These are phyloP conservation scores for Heterococcus sp. DNA, from an alignment of 108 stramenopile genomes.

Conservation along the genomic window DNA sequence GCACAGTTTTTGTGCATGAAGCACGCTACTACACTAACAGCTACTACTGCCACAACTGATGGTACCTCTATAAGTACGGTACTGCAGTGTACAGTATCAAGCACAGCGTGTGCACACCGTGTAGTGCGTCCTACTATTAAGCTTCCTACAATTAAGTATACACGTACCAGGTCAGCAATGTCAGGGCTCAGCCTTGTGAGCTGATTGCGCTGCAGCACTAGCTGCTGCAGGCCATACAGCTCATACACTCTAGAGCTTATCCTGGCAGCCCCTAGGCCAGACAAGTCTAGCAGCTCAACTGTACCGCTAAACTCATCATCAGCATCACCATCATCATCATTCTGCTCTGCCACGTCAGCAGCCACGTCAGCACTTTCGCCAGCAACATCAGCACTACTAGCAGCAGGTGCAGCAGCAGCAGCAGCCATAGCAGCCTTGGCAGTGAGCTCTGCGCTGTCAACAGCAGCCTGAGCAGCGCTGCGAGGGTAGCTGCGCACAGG, in stretches of 20 bases:
- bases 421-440: neutral
- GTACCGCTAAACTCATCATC: no score
- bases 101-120: no score
- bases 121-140: no score
- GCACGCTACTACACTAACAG: no score
- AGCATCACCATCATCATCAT: no score
- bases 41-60: no score
- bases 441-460: conserved; percentile 15
- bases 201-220: neutral
- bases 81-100: no score
- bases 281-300: conserved; percentile 6
- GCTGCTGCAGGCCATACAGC: conserved; percentile 4
- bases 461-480: conserved; percentile 15
- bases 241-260: conserved; percentile 18
- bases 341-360: neutral
- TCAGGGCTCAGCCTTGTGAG: conserved; percentile 12
- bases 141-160: conserved; percentile 2
- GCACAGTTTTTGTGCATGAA: no score
- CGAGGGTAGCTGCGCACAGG: neutral
- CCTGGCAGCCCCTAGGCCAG: neutral
- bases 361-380: neutral
- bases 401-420: neutral
- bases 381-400: neutral
- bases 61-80: no score
- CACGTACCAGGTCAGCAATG: conserved; percentile 6